Evolutionary conservation across 2,329 filamentous ascomycete genomes (phyloP).

Genomic region (Diaporthe citri): DNA sequence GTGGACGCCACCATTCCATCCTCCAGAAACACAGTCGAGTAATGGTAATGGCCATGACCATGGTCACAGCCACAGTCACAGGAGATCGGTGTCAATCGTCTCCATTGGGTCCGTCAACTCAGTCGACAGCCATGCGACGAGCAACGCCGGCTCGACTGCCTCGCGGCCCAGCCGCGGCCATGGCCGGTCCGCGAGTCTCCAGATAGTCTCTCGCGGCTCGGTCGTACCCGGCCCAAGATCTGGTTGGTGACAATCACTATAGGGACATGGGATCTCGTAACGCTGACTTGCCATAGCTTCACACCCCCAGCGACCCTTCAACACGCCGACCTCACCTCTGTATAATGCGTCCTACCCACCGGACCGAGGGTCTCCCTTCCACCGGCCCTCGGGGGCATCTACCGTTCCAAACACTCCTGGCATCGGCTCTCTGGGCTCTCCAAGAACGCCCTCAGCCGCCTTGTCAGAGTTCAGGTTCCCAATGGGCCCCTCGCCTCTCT

Average conservation of each 20-base stretch:
- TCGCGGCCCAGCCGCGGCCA: conserved; percentile 72
- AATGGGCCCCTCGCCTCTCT: conserved; percentile 57
- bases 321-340: conserved; percentile 61
- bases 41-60: conserved; percentile 47
- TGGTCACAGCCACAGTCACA: conserved; percentile 76
- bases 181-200: conserved; percentile 83
- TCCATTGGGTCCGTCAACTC: conserved; percentile 74
- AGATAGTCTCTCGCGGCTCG: conserved; percentile 71
- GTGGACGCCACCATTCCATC: conserved; percentile 51
- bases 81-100: conserved; percentile 84
- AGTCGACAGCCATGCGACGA: conserved; percentile 58
- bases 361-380: conserved; percentile 55
- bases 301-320: conserved; percentile 58
- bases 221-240: conserved; percentile 59
- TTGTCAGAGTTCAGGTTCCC: conserved; percentile 72
- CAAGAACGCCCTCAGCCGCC: conserved; percentile 56
- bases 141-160: conserved; percentile 56
- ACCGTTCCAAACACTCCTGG: conserved; percentile 62
- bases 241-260: conserved; percentile 46
- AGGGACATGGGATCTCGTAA: not conserved
- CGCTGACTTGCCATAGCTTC: conserved; percentile 49
- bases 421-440: conserved; percentile 51
- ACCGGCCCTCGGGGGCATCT: conserved; percentile 55
- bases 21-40: conserved; percentile 38
- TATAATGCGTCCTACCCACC: conserved; percentile 69